These are phyloP conservation scores for Golubevia pallescens DNA, from an alignment of 1,284 basidiomycete genomes.

Conservation along the genomic window DNA sequence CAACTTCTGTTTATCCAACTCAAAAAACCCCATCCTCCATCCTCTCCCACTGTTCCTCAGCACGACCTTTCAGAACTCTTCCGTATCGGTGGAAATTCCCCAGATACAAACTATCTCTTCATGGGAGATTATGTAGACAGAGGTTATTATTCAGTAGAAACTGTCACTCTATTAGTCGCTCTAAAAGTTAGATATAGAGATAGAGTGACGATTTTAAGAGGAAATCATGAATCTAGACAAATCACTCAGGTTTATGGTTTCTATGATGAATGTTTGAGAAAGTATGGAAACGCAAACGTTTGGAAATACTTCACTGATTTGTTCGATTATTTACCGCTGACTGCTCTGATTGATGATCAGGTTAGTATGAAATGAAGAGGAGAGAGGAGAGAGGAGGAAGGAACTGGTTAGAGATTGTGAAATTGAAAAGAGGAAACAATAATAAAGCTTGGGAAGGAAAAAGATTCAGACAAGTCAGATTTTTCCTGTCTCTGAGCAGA, in stretches of 20 bases:
- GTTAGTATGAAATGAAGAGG: constrained; percentile 18
- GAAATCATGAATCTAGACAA: constrained; percentile 63
- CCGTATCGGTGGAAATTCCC: constrained; percentile 63
- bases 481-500: too few species aligned
- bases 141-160: constrained; percentile 63
- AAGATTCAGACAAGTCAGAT: too few species aligned
- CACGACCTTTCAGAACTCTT: constrained; percentile 62
- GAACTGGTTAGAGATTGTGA: too few species aligned
- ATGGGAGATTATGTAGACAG: constrained; percentile 64
- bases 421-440: too few species aligned
- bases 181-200: constrained; percentile 63
- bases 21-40: constrained; percentile 3
- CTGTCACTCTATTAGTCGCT: constrained; percentile 59
- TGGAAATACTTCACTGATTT: constrained; percentile 65
- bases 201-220: constrained; percentile 60
- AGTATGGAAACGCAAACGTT: constrained; percentile 63
- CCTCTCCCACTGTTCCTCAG: constrained; percentile 6
- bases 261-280: constrained; percentile 63
- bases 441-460: too few species aligned
- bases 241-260: constrained; percentile 65
- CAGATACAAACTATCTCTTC: constrained; percentile 64
- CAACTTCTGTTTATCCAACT: constrained; percentile 1
- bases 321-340: constrained; percentile 61
- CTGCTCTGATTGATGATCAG: constrained; percentile 61
- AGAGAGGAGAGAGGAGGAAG: too few species aligned